Conservation (phyloP, 2,329 filamentous ascomycete species). For the Aspergillus fumigatiaffinis region DNA sequence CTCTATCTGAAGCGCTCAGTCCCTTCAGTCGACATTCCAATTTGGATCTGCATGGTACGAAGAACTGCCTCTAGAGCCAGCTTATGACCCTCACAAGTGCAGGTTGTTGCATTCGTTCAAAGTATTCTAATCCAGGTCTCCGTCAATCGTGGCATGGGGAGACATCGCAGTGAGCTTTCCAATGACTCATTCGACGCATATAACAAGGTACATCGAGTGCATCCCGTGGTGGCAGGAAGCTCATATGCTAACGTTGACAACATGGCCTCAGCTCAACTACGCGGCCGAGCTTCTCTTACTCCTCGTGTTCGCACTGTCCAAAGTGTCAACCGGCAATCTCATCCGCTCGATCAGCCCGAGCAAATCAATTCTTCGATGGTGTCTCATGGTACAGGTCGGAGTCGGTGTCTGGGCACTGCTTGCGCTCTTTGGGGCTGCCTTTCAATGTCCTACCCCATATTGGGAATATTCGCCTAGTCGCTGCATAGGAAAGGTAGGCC, state of each 20-base stretch:
- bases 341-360: not conserved
- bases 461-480: conserved; percentile 1
- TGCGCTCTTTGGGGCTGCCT: conserved; percentile 12
- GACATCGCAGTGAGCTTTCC: not conserved
- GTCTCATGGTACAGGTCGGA: not conserved
- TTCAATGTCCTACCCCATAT: conserved; percentile 10
- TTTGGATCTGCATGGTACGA: not conserved
- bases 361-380: not conserved
- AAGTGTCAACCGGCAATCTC: not conserved
- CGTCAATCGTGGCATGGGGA: not conserved
- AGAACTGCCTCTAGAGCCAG: not conserved
- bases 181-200: not conserved
- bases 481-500: conserved; percentile 2
- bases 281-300: not conserved
- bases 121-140: not conserved
- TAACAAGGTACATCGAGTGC: not conserved
- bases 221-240: not conserved
- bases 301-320: not conserved
- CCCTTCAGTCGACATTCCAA: not conserved
- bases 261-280: not conserved
- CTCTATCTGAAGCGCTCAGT: not conserved
- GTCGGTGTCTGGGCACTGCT: conserved; percentile 6
- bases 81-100: not conserved
- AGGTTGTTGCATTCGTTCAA: not conserved
- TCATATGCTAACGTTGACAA: not conserved